Percentiles rank a stretch among this genome's conserved stretches.
Conservation (phyloP, 176 grass and related monocot genomes). For the Oryza meridionalis region DNA sequence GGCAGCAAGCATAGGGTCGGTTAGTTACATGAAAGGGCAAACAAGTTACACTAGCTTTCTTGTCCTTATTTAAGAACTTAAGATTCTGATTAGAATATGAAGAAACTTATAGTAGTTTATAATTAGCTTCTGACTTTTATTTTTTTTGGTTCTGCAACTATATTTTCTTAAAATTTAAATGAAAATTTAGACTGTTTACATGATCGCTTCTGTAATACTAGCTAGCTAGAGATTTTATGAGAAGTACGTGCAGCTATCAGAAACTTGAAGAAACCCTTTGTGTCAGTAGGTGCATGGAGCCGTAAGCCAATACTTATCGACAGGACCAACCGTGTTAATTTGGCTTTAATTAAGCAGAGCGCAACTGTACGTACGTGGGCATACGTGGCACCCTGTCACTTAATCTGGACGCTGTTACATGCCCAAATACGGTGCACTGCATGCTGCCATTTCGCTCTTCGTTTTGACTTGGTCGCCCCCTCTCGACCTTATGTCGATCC, state of each 20-base stretch:
- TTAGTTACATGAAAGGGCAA: constrained; percentile 6
- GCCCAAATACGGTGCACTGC: neutral
- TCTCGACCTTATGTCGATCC: too few species aligned
- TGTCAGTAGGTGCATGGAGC: neutral
- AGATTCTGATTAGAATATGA: rapidly evolving
- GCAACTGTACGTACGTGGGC: neutral
- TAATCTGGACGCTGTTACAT: neutral
- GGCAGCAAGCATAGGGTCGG: too few species aligned
- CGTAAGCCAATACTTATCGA: neutral
- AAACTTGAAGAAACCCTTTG: too few species aligned
- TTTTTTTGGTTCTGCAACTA: too few species aligned
- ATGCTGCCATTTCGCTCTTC: neutral
- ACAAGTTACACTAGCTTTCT: neutral
- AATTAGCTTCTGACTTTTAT: too few species aligned
- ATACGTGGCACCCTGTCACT: too few species aligned
- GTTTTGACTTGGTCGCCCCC: neutral
- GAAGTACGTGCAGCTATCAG: too few species aligned
- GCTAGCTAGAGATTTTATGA: too few species aligned
- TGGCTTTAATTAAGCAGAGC: neutral
- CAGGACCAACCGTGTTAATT: neutral
- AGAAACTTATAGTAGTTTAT: too few species aligned
- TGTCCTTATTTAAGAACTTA: neutral
- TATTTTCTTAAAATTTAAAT: too few species aligned
- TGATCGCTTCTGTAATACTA: too few species aligned
- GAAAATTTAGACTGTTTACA: too few species aligned